Evolutionary conservation across 2,329 filamentous ascomycete genomes (phyloP).

Genomic region (Sodiomyces alkalinus): DNA sequence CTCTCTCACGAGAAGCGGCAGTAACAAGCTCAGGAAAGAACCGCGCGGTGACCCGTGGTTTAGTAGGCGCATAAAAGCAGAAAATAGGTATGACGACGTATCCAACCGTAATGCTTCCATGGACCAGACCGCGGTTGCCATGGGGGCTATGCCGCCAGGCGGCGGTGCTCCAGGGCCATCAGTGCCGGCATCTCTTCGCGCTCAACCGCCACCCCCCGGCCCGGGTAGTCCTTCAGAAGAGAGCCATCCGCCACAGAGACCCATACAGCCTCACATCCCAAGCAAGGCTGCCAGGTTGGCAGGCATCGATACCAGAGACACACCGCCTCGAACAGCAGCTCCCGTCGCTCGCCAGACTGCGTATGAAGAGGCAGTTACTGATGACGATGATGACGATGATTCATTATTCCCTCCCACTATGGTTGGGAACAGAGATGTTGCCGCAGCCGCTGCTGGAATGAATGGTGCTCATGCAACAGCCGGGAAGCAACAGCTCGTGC

Average conservation of each 20-base stretch:
- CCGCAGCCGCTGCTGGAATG: too few species aligned
- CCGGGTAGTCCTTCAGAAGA: conserved; percentile 5
- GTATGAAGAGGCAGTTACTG: neutral
- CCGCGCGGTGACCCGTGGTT: conserved; percentile 37
- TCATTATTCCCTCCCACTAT: too few species aligned
- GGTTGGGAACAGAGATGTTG: too few species aligned
- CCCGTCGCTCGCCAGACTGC: too few species aligned
- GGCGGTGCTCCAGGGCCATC: too few species aligned
- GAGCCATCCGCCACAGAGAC: conserved; percentile 1
- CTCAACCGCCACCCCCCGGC: conserved; percentile 18
- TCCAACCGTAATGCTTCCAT: conserved; percentile 11
- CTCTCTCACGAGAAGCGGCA: conserved; percentile 30
- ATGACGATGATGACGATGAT: conserved; percentile 5
- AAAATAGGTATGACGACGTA: conserved; percentile 19
- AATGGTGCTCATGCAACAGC: too few species aligned
- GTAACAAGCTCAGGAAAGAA: conserved; percentile 43
- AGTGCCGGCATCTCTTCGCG: conserved; percentile 9
- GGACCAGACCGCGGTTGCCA: conserved; percentile 8
- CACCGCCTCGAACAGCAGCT: too few species aligned
- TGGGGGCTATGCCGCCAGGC: too few species aligned
- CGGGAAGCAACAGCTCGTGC: too few species aligned
- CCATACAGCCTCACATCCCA: conserved; percentile 3
- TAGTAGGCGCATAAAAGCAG: conserved; percentile 24
- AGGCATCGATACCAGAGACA: conserved; percentile 5
- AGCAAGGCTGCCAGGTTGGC: conserved; percentile 9